Conservation (phyloP, 2,329 filamentous ascomycete genomes). For the Cadophora gregata region DNA sequence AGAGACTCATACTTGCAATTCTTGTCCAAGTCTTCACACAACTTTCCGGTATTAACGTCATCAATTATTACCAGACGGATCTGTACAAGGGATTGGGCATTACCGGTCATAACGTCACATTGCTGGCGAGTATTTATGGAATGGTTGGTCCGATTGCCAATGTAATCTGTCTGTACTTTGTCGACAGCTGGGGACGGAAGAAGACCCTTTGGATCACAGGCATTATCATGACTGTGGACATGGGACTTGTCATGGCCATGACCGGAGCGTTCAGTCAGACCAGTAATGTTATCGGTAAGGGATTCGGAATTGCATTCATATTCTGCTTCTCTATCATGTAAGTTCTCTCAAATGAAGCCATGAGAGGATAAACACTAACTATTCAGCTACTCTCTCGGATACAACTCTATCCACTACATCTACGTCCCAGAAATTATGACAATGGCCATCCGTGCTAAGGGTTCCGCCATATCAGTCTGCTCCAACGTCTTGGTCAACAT, state of each 20-base stretch:
- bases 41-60: conserved; percentile 51
- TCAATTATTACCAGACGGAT: conserved; percentile 54
- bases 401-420: conserved; percentile 43
- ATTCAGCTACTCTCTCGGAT: conserved; percentile 45
- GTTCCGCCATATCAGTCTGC: conserved; percentile 50
- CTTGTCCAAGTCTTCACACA: conserved; percentile 56
- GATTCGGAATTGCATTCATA: conserved; percentile 45
- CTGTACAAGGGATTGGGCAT: conserved; percentile 59
- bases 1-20: conserved; percentile 44
- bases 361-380: neutral
- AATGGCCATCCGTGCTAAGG: conserved; percentile 46
- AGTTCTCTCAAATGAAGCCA: neutral
- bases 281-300: conserved; percentile 48
- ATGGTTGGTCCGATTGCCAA: conserved; percentile 71
- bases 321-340: conserved; percentile 42
- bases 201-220: conserved; percentile 66
- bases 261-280: conserved; percentile 48
- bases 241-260: conserved; percentile 57
- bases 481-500: conserved; percentile 56
- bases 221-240: conserved; percentile 69
- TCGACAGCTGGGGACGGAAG: conserved; percentile 67
- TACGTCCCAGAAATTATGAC: conserved; percentile 49
- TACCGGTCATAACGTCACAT: conserved; percentile 50
- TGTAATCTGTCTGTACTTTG: conserved; percentile 66
- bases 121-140: conserved; percentile 73